These are phyloP conservation scores for Aspergillus wentii DNA, from an alignment of 495 filamentous ascomycete species.

Conservation along the genomic window DNA sequence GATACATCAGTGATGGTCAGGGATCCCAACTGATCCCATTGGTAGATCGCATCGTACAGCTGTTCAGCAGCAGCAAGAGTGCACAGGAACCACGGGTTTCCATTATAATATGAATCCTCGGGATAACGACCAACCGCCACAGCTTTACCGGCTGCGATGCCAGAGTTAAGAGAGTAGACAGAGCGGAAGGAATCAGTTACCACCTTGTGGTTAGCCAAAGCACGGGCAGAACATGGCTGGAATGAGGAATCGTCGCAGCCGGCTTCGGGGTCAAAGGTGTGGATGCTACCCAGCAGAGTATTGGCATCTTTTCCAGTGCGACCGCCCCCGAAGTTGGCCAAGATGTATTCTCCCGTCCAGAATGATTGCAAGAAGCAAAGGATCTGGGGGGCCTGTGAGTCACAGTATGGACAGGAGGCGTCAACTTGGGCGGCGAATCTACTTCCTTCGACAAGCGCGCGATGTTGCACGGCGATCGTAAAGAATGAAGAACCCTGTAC, in stretches of 20 bases:
- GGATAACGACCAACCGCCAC: conserved; percentile 68
- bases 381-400: conserved; percentile 53
- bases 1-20: conserved; percentile 48
- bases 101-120: conserved; percentile 64
- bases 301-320: conserved; percentile 60
- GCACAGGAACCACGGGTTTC: conserved; percentile 64
- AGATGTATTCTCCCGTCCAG: conserved; percentile 56
- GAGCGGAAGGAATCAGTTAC: conserved; percentile 58
- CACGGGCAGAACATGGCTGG: conserved; percentile 59
- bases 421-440: conserved; percentile 44
- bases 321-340: conserved; percentile 49
- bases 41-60: conserved; percentile 59
- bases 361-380: conserved; percentile 60
- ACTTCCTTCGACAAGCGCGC: conserved; percentile 58
- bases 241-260: conserved; percentile 45
- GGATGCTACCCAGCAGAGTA: conserved; percentile 56
- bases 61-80: conserved; percentile 62
- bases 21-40: conserved; percentile 50
- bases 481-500: conserved; percentile 56
- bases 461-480: conserved; percentile 50
- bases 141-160: conserved; percentile 31
- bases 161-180: conserved; percentile 56
- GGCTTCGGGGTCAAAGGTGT: conserved; percentile 57
- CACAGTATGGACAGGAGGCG: conserved; percentile 39
- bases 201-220: conserved; percentile 60